Percentiles rank a stretch among this genome's conserved stretches.
Evolutionary conservation across 2,329 filamentous ascomycete species (phyloP).

Genomic region (Epichloe gansuensis): DNA sequence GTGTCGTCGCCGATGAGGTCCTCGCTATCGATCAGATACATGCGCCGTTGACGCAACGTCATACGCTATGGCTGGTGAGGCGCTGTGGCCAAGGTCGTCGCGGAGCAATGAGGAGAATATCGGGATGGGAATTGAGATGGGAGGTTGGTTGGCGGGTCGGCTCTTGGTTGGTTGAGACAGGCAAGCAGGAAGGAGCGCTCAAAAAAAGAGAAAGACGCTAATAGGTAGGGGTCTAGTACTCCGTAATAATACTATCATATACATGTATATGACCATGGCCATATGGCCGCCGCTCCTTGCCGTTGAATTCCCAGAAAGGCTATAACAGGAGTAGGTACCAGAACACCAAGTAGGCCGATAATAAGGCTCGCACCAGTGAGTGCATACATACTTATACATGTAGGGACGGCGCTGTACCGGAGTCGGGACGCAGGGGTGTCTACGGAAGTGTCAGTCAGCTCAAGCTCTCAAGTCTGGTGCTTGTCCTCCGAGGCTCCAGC

Average conservation of each 20-base stretch:
- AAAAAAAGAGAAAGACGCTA: background rate
- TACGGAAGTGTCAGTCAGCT: too few relatives aligned
- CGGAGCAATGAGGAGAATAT: background rate
- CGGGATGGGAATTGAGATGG: slow-evolving; percentile 1
- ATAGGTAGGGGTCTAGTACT: too few relatives aligned
- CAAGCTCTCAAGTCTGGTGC: too few relatives aligned
- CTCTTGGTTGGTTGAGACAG: background rate
- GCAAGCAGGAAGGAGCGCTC: background rate
- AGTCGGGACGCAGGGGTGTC: too few relatives aligned
- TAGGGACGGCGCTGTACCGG: background rate
- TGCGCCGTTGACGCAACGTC: background rate
- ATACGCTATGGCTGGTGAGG: background rate
- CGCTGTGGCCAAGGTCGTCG: background rate
- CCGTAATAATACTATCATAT: too few relatives aligned
- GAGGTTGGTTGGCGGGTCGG: background rate
- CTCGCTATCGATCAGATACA: background rate
- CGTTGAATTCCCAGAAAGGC: background rate
- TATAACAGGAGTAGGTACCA: background rate
- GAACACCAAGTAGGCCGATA: background rate
- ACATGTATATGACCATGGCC: too few relatives aligned
- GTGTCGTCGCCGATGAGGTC: background rate
- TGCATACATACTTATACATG: too few relatives aligned
- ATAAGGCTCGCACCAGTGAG: background rate
- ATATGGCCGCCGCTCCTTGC: too few relatives aligned
- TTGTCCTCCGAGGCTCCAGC: too few relatives aligned